Conservation (phyloP, 306 rosid species). For the Cicer pinnatifidum region DNA sequence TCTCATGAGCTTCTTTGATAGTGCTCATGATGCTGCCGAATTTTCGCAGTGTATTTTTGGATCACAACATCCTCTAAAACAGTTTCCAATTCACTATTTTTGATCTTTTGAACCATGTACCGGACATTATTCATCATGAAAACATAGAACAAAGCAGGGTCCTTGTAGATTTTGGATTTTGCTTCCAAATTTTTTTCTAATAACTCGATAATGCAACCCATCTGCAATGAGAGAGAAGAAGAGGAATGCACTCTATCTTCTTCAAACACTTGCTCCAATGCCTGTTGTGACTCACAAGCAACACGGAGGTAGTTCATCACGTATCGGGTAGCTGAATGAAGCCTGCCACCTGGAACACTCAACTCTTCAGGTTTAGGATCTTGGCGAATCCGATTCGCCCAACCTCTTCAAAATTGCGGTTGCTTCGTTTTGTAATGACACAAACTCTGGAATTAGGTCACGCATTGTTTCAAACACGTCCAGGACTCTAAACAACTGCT, state of each 20-base stretch:
- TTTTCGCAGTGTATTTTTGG: conserved; percentile 56
- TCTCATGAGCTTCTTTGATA: conserved; percentile 50
- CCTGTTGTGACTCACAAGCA: conserved; percentile 66
- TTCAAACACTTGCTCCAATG: conserved; percentile 77
- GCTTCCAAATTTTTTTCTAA: conserved; percentile 57
- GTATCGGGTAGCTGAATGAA: conserved; percentile 81
- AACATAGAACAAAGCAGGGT: conserved; percentile 56
- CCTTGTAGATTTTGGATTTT: conserved; percentile 63
- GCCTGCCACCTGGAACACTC: conserved; percentile 72
- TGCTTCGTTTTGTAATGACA: conserved; percentile 50
- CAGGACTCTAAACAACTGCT: conserved; percentile 53
- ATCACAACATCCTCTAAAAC: conserved; percentile 69
- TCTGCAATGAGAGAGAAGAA: conserved; percentile 64
- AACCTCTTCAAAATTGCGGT: conserved; percentile 73
- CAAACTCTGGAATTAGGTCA: conserved; percentile 64
- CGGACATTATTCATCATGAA: conserved; percentile 75
- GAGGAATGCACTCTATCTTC: conserved; percentile 49
- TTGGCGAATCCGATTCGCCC: conserved; percentile 61
- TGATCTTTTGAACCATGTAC: conserved; percentile 61
- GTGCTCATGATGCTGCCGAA: conserved; percentile 49
- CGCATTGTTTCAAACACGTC: conserved; percentile 64
- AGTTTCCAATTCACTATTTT: conserved; percentile 58
- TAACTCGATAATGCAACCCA: conserved; percentile 70
- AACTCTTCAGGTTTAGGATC: conserved; percentile 50
- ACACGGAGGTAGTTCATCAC: conserved; percentile 89